phyloP scores from a whole-genome alignment of 2,329 filamentous ascomycete species.

The Chrysosphaeria jannelii region DNA sequence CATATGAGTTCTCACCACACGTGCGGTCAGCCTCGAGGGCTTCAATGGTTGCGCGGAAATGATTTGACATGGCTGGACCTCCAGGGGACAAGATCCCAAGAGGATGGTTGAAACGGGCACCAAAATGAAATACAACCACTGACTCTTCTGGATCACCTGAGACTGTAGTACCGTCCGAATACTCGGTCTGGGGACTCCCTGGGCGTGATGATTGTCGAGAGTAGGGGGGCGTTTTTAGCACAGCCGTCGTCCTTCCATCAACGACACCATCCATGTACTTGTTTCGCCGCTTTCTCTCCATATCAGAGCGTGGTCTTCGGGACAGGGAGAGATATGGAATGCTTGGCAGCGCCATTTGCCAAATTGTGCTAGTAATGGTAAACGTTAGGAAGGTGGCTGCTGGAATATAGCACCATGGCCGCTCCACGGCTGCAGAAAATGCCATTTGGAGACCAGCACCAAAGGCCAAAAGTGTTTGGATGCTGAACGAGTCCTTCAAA shows the following conservation, averaged over 20 bases:
- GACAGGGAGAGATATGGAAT: too few species aligned
- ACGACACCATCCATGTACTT: too few species aligned
- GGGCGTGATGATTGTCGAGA: not conserved
- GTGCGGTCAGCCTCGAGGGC: conserved; percentile 4
- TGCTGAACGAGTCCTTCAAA: conserved; percentile 10
- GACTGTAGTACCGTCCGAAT: too few species aligned
- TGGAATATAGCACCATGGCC: conserved; percentile 10
- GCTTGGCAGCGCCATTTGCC: too few species aligned
- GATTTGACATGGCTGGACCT: conserved; percentile 10
- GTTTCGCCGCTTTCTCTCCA: too few species aligned
- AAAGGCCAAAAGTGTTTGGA: conserved; percentile 8
- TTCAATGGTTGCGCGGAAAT: conserved; percentile 13
- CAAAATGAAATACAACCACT: conserved; percentile 13
- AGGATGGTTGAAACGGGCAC: conserved; percentile 16
- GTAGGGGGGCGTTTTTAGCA: too few species aligned
- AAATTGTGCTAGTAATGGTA: too few species aligned
- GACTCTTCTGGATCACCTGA: too few species aligned
- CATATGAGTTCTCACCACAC: conserved; percentile 9
- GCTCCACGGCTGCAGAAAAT: conserved; percentile 9
- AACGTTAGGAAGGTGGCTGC: conserved; percentile 6
- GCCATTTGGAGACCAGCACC: conserved; percentile 10
- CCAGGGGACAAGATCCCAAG: conserved; percentile 17
- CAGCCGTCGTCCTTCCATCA: too few species aligned
- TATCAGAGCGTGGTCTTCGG: too few species aligned
- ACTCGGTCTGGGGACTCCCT: not conserved